These are phyloP conservation scores for Halophytophthora batemanensis DNA, from an alignment of 352 stramenopile species.

Conservation along the genomic window DNA sequence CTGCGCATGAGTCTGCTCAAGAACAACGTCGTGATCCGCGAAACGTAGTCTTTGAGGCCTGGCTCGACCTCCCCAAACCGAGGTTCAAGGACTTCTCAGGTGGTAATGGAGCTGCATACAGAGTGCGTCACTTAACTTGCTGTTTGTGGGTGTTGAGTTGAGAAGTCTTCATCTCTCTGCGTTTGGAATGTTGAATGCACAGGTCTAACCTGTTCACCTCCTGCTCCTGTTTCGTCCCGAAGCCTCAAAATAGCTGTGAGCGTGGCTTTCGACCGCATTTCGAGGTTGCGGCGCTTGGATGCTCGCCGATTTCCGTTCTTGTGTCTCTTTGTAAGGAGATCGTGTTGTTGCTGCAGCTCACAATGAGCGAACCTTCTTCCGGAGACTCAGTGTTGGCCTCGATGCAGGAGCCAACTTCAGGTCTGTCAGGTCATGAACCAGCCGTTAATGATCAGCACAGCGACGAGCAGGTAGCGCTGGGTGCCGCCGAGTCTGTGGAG, in stretches of 20 bases:
- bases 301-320: too few relatives aligned
- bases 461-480: not conserved
- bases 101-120: not conserved
- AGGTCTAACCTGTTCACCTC: not conserved
- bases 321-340: too few relatives aligned
- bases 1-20: conserved; percentile 87
- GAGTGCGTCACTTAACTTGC: not conserved
- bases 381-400: too few relatives aligned
- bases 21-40: conserved; percentile 80
- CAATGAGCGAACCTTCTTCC: too few relatives aligned
- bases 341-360: too few relatives aligned
- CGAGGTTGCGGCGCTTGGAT: too few relatives aligned
- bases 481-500: conserved; percentile 28
- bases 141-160: not conserved
- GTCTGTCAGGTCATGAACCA: not conserved
- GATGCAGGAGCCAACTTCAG: not conserved
- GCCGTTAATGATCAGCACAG: not conserved
- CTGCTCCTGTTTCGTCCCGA: not conserved
- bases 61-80: conserved; percentile 3
- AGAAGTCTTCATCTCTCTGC: too few relatives aligned
- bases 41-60: conserved; percentile 29
- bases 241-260: not conserved
- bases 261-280: too few relatives aligned
- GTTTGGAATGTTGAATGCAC: not conserved
- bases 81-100: not conserved